Evolutionary conservation across 1,284 basidiomycete genomes (phyloP), one percentile per base, ranked within the genome.

Genomic region (Ceratobasidium sp.): DNA sequence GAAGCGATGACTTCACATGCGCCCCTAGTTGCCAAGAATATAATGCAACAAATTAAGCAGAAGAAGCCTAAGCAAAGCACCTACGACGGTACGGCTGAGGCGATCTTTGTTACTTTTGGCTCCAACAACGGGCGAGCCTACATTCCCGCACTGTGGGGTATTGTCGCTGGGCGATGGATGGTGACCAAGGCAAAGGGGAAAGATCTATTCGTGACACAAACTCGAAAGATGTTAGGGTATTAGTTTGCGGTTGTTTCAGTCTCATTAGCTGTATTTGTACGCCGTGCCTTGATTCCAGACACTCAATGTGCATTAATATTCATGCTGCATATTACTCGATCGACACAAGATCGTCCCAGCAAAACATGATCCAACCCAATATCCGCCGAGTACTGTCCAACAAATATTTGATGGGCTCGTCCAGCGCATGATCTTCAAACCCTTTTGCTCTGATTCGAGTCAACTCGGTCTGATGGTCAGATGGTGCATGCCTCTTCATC

Each of bases 131-230:
- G 73, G 14, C 73, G 73, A n/a, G 73, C 59, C 14, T 54, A 23
- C 41, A 64, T 57, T 2, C 73, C 73, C 6, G 60, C 66, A 1
- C 18, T 68, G 35, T 68, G 79, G 74, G 78, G 78, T n/a, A 68
- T 79, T 30, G 79, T 68, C 6, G 62, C 79, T 33, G 79, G 79
- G 10, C 66, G 77, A n/a, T 80, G 78, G 77, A 54, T 78, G 46
- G 76, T 77, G 27, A 54, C 64, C 2, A 67, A 60, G 44, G 41
- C 77, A 46, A 80, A 80, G 69, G 48, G 69, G 23, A 74, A 71
- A 44, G 60, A 62, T 27, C 57, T 80, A 12, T 80, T 80, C 44
- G 54, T 80, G 0, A 14, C 55, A 14, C 57, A 44, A 3, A 68
- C 67, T 3, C 48, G 70, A 54, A 78, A 78, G 76, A 30, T 46